Evolutionary conservation across 176 grass and related monocot genomes (phyloP).

Genomic region (Hordeum vulgare): DNA sequence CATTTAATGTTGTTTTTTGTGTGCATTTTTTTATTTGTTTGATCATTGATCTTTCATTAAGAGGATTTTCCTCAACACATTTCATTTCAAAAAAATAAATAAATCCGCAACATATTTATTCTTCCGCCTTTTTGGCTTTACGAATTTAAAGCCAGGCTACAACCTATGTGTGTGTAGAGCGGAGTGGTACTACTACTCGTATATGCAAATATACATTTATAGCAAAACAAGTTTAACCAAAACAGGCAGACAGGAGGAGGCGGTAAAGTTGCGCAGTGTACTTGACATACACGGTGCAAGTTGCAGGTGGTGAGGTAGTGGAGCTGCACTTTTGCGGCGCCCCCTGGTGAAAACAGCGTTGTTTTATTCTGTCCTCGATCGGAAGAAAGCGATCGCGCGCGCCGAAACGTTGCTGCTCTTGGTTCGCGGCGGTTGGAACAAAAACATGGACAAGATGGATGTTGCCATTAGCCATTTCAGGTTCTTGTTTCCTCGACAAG

Average conservation of each 20-base stretch:
- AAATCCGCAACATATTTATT: too few relatives aligned
- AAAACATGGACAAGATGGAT: background rate
- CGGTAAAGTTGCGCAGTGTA: background rate
- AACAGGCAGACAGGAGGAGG: constrained; percentile 2
- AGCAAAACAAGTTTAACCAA: constrained; percentile 15
- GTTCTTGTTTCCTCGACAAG: background rate
- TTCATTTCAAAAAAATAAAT: too few relatives aligned
- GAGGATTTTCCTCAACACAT: too few relatives aligned
- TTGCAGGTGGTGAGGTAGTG: background rate
- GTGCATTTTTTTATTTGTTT: too few relatives aligned
- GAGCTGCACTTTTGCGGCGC: background rate
- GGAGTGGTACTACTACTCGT: too few relatives aligned
- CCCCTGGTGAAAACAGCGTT: background rate
- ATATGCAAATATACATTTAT: background rate
- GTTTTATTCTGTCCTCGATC: background rate
- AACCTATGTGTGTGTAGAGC: too few relatives aligned
- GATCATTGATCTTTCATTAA: too few relatives aligned
- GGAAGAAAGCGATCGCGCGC: background rate
- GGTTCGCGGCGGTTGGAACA: background rate
- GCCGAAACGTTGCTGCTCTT: background rate
- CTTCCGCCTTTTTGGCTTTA: too few relatives aligned
- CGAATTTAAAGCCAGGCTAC: too few relatives aligned
- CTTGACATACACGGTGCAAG: background rate
- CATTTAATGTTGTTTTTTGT: too few relatives aligned
- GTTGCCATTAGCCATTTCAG: background rate